Base-by-base conservation (phyloP, 257 asterid species). In the Nicotiana knightiana region DNA sequence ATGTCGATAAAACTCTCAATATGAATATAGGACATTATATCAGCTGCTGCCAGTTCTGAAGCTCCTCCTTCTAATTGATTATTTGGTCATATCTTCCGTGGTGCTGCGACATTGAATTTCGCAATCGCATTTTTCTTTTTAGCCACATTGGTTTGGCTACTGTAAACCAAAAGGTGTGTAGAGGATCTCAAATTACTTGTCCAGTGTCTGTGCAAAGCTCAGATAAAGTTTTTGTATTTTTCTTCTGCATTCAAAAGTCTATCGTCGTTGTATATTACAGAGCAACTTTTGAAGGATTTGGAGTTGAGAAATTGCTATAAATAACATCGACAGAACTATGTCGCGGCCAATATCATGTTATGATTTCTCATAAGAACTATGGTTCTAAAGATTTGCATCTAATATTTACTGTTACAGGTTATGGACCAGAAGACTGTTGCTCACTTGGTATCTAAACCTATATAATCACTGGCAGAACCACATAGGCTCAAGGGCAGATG, bases 1-100 rank as follows among this genome's bases (percentile, higher is more conserved):
- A 81, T 37, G 81, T 75, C 81, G 26, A 32, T 37, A 84, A 77
- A 84, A 79, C 86, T 73, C 62, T 73, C 24, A 73, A 59, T 55
- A 80, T 70, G 84, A 83, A 37, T 58, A 61, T 88, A 39, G 70
- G 83, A 84, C 82, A 59, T 57, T 30, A 62, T 33, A 15, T 82
- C 35, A 84, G 84, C 70, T 86, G 79, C 87, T 88, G 84, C 87
- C 88, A 86, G 87, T 85, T 89, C 86, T 89, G 82, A 80, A 81
- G 85, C 89, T 65, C 86, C 88, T 88, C 85, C 88, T 43, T 83
- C 24, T 84, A 85, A 84, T 88, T 51, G 77, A 81, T 79, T 84
- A 83, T 79, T 54, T 91, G 97, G 90, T 82, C 67, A 87, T 90
- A 86, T 84, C 67, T 9, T 61, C 67, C 63, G 79, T 77, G 79